Conservation (phyloP, 2,329 filamentous ascomycete genomes). For the Orbilia quercus region DNA sequence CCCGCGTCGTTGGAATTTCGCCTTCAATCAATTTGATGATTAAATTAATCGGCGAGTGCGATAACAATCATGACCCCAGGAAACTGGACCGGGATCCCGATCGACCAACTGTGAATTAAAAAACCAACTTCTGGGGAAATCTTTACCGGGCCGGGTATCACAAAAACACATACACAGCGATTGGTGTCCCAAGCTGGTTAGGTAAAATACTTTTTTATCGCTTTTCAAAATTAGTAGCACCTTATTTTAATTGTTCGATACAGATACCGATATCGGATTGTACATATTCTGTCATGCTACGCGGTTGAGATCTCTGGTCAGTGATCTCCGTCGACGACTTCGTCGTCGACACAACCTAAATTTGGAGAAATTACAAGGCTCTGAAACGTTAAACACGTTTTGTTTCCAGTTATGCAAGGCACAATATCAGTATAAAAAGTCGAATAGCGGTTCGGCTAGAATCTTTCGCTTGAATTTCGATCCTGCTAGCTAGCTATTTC, state of each 20-base stretch:
- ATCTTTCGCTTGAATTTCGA: background rate
- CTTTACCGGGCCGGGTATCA: background rate
- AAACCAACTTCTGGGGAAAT: background rate
- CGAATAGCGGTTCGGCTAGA: background rate
- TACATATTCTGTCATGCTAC: too few species aligned
- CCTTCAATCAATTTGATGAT: background rate
- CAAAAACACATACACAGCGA: background rate
- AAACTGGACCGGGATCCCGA: slow-evolving; percentile 12
- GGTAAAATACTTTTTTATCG: too few species aligned
- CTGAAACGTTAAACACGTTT: slow-evolving; percentile 19
- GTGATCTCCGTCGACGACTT: too few species aligned
- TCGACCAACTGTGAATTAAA: background rate
- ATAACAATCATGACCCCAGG: background rate
- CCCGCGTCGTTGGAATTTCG: background rate
- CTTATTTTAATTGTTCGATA: too few species aligned
- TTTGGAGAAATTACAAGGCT: slow-evolving; percentile 3
- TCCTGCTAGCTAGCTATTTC: background rate
- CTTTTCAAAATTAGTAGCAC: too few species aligned
- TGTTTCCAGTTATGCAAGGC: slow-evolving; percentile 46
- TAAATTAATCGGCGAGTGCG: background rate
- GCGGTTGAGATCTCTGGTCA: too few species aligned
- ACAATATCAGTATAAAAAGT: slow-evolving; percentile 1
- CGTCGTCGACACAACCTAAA: slow-evolving; percentile 1
- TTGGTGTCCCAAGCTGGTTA: too few species aligned
- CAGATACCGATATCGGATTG: background rate